These are phyloP conservation scores for Leptoxyphium fumago DNA, from an alignment of 2,329 filamentous ascomycete genomes.

Conservation along the genomic window DNA sequence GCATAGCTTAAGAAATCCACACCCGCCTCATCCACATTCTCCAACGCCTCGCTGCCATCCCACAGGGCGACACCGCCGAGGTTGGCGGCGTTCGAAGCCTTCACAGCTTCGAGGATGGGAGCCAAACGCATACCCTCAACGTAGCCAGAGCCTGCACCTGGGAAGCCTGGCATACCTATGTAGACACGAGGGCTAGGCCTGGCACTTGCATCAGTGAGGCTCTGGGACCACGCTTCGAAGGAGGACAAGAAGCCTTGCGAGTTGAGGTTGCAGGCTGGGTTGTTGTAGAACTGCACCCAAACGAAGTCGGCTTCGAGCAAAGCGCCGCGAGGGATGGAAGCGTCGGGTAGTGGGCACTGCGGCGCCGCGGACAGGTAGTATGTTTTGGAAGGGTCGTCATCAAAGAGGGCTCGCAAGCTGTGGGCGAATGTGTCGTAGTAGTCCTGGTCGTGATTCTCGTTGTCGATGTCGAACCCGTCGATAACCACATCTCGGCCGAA, in stretches of 20 bases:
- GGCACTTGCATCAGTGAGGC: constrained; percentile 5
- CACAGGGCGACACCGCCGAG: constrained; percentile 26
- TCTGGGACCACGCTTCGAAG: constrained; percentile 17
- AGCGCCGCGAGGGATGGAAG: constrained; percentile 17
- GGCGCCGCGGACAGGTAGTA: constrained; percentile 25
- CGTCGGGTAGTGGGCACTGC: constrained; percentile 23
- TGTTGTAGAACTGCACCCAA: constrained; percentile 29
- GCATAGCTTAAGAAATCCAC: constrained; percentile 5
- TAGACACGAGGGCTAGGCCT: constrained; percentile 13
- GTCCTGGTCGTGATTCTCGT: constrained; percentile 17
- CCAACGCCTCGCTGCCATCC: constrained; percentile 17
- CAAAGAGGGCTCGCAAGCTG: constrained; percentile 13
- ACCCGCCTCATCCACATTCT: constrained; percentile 14
- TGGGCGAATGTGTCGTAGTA: constrained; percentile 16
- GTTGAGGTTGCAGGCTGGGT: constrained; percentile 21
- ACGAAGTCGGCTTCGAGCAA: constrained; percentile 23
- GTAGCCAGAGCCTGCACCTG: constrained; percentile 17
- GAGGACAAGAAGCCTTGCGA: constrained; percentile 14
- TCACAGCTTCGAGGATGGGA: constrained; percentile 10
- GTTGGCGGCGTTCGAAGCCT: constrained; percentile 11
- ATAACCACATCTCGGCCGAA: constrained; percentile 17
- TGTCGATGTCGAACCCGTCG: constrained; percentile 27
- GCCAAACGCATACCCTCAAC: constrained; percentile 13
- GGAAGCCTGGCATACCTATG: constrained; percentile 17
- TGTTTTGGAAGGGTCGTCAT: constrained; percentile 11